Base-by-base conservation (phyloP, 1,284 basidiomycete genomes). In the Heimioporus punctisporus region DNA sequence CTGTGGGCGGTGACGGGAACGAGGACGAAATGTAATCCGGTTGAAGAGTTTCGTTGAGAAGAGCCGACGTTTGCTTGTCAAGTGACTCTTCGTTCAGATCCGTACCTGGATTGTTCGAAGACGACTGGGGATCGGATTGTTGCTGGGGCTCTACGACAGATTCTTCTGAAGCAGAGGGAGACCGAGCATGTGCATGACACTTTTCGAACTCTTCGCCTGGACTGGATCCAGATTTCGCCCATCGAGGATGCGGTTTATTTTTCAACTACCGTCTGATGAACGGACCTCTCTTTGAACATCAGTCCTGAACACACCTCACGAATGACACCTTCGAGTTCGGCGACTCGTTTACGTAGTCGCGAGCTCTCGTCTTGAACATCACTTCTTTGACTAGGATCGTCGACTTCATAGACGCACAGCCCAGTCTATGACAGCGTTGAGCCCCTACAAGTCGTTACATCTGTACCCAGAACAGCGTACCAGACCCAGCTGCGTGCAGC, bases 401-500 rank as follows among this genome's bases (percentile, higher is more conserved):
- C 91, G 6, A 93, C 84, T 68, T 93, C 90, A 63, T 93, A 93
- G 12, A 93, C 86, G 67, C 91, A 93, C 4, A 91, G 77, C 2
- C 90, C 90, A 27, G 90, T 93, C 86, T 91, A 60, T 41, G 45
- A 39, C 40, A 41, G 52, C 28, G 4, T 56, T 58, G 41, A 57
- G 48, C 21, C 31, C 45, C 25, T 51, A 43, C 21, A 42, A 27
- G 31, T 28, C 17, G 27, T 21, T 21, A 46, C 3, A 25, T 48
- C 31, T 23, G 52, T 28, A 45, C 44, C 34, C 30, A 51, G 40
- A 46, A 30, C 11, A 9, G 67, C 79, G 54, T 73, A 90, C 82
- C 77, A 90, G 64, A 60, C 88, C 79, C 50, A 88, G 76, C 52
- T 92, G 88, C 2, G 86, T 90, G 69, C 90, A 93, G 26, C 86